phyloP scores from a whole-genome alignment of 768 basidiomycete genomes.

The Suillus ampliporus region DNA sequence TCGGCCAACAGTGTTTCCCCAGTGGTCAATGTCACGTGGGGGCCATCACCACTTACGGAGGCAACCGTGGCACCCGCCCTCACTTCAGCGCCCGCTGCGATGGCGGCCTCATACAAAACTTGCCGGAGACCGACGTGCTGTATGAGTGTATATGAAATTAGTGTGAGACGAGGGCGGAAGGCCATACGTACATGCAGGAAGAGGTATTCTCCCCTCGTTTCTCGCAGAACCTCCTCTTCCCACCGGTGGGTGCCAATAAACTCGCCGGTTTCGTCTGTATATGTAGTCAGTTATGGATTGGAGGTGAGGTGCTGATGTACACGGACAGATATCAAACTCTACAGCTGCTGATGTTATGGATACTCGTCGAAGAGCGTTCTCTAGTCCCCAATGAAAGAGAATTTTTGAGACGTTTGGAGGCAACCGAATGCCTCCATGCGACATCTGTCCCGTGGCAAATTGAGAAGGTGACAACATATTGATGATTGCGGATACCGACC shows the following conservation, averaged over 20 bases:
- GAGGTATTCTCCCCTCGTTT: slow-evolving; percentile 55
- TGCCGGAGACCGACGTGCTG: slow-evolving; percentile 60
- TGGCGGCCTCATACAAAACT: slow-evolving; percentile 52
- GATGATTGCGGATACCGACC: slow-evolving; percentile 27
- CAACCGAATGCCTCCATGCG: slow-evolving; percentile 49
- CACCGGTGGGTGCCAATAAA: slow-evolving; percentile 51
- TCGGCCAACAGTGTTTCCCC: slow-evolving; percentile 54
- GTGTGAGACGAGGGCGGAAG: slow-evolving; percentile 3
- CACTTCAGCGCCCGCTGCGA: slow-evolving; percentile 53
- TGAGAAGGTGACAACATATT: slow-evolving; percentile 1
- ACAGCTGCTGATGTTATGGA: slow-evolving; percentile 27
- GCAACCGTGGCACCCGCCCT: slow-evolving; percentile 47
- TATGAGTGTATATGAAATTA: slow-evolving; percentile 10
- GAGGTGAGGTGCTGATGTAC: slow-evolving; percentile 2
- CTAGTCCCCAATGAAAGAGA: slow-evolving; percentile 60
- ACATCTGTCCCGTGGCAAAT: slow-evolving; percentile 27
- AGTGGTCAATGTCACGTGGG: slow-evolving; percentile 43
- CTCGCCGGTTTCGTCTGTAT: slow-evolving; percentile 49
- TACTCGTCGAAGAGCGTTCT: slow-evolving; percentile 46
- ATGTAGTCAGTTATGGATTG: slow-evolving; percentile 19
- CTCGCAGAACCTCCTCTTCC: slow-evolving; percentile 52
- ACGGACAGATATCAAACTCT: slow-evolving; percentile 35
- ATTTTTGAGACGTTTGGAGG: slow-evolving; percentile 66
- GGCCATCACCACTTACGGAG: slow-evolving; percentile 31
- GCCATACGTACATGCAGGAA: slow-evolving; percentile 49